Percentiles rank a stretch among this genome's conserved stretches.
Evolutionary conservation across 176 grass and related monocot genomes (phyloP).

Genomic region (Hordeum vulgare): DNA sequence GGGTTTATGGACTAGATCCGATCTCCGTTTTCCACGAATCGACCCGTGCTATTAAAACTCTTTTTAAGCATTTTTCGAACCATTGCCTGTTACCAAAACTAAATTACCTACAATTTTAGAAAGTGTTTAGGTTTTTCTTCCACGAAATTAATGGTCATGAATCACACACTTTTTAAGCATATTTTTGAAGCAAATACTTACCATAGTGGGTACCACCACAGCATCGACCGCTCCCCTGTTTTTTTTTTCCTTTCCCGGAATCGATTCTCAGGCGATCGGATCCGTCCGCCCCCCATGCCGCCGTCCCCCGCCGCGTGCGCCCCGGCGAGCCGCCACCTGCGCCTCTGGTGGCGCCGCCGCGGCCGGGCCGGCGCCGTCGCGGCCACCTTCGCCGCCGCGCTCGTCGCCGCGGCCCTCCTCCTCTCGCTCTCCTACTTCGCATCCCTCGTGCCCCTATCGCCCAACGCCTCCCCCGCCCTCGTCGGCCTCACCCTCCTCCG

Average conservation of each 20-base stretch:
- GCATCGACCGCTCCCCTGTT: too few relatives aligned
- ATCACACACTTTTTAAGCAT: too few relatives aligned
- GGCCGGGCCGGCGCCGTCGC: constrained; percentile 32
- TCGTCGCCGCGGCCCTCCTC: constrained; percentile 36
- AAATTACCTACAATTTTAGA: too few relatives aligned
- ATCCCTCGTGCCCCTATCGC: constrained; percentile 1
- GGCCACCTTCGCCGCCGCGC: constrained; percentile 30
- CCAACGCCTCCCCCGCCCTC: constrained; percentile 25
- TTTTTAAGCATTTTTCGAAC: too few relatives aligned
- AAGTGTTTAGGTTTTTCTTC: too few relatives aligned
- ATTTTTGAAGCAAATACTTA: too few relatives aligned
- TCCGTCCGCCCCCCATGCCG: constrained; percentile 16
- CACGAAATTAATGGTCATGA: too few relatives aligned
- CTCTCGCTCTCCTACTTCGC: constrained; percentile 42
- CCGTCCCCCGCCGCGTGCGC: constrained; percentile 11
- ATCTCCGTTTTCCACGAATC: too few relatives aligned
- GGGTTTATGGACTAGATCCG: too few relatives aligned
- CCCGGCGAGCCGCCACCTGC: constrained; percentile 29
- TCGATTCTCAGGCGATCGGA: not conserved
- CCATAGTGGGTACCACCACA: too few relatives aligned
- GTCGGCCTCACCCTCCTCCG: constrained; percentile 65
- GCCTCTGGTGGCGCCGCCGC: constrained; percentile 53
- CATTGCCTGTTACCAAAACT: too few relatives aligned
- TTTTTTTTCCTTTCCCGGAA: too few relatives aligned
- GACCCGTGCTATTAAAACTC: not conserved